phyloP scores from a whole-genome alignment of 768 basidiomycete species.

The Hortiboletus campestris region DNA sequence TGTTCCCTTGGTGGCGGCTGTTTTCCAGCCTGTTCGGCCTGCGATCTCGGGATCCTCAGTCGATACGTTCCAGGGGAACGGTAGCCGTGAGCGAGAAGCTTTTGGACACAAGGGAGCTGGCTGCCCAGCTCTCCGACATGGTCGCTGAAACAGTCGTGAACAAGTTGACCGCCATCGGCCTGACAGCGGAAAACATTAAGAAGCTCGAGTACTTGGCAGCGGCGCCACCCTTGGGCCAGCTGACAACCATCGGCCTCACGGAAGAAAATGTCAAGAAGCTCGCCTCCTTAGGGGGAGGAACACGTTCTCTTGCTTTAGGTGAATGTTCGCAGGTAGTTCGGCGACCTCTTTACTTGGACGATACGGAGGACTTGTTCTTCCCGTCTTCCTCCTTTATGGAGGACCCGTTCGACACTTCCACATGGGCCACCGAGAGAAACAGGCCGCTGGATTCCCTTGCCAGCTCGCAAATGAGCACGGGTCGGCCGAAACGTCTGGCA shows the following conservation, averaged over 20 bases:
- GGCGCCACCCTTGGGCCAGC: not conserved
- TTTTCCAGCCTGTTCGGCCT: not conserved
- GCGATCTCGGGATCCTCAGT: not conserved
- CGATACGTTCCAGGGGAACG: not conserved
- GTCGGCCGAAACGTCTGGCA: not conserved
- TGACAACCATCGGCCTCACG: not conserved
- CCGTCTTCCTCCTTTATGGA: not conserved
- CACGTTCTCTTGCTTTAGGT: not conserved
- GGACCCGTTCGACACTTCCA: not conserved
- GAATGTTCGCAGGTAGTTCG: not conserved
- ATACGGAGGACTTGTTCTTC: not conserved
- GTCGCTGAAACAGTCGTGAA: not conserved
- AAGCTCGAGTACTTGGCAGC: not conserved
- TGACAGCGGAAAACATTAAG: not conserved
- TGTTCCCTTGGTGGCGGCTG: no score
- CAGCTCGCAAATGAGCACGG: not conserved
- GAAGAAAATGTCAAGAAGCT: not conserved
- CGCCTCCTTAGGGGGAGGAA: not conserved
- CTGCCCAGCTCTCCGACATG: not conserved
- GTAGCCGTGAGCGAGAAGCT: not conserved
- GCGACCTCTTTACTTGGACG: not conserved
- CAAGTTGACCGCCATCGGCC: not conserved
- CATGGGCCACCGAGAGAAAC: not conserved
- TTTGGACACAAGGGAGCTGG: not conserved
- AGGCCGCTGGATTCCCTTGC: not conserved